phyloP scores from a whole-genome alignment of 192 early-diverging fungal species.

The Umbelopsis sp. region DNA sequence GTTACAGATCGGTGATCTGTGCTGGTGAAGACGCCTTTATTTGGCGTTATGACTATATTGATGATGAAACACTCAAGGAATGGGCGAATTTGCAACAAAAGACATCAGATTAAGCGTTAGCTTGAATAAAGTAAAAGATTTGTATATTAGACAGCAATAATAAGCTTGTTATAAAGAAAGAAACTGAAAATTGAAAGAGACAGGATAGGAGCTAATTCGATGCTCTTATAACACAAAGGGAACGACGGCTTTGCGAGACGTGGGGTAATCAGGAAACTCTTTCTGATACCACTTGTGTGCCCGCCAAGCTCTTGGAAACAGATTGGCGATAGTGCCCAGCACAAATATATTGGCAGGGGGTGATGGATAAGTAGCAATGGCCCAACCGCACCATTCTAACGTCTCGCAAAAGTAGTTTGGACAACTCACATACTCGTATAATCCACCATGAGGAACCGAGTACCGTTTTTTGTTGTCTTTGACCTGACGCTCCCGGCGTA shows the following conservation, averaged over 20 bases:
- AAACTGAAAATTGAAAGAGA: background rate
- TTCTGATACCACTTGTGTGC: slow-evolving; percentile 43
- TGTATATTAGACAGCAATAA: background rate
- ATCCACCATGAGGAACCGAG: slow-evolving; percentile 35
- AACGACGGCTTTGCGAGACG: slow-evolving; percentile 39
- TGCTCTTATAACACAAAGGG: slow-evolving; percentile 38
- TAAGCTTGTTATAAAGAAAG: too few species aligned
- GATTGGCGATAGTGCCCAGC: slow-evolving; percentile 32
- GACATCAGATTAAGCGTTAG: background rate
- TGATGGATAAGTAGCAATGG: slow-evolving; percentile 33
- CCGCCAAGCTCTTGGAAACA: slow-evolving; percentile 39
- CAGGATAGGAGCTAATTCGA: too few species aligned
- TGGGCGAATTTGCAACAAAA: slow-evolving; percentile 62
- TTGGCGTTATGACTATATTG: slow-evolving; percentile 83
- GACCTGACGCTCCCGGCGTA: slow-evolving; percentile 19
- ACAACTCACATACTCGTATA: slow-evolving; percentile 39
- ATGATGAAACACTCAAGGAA: slow-evolving; percentile 69
- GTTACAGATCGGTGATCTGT: slow-evolving; percentile 65
- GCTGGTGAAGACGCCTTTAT: slow-evolving; percentile 80
- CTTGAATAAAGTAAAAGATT: background rate
- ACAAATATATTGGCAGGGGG: slow-evolving; percentile 38
- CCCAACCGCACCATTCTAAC: slow-evolving; percentile 46
- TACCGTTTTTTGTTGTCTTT: slow-evolving; percentile 17
- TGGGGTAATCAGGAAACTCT: slow-evolving; percentile 38
- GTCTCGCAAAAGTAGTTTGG: slow-evolving; percentile 43